Percentiles rank a stretch among this genome's conserved stretches.
These are phyloP conservation scores for Chrysoporthe austroafricana DNA, from an alignment of 2,329 filamentous ascomycete species.

Conservation along the genomic window DNA sequence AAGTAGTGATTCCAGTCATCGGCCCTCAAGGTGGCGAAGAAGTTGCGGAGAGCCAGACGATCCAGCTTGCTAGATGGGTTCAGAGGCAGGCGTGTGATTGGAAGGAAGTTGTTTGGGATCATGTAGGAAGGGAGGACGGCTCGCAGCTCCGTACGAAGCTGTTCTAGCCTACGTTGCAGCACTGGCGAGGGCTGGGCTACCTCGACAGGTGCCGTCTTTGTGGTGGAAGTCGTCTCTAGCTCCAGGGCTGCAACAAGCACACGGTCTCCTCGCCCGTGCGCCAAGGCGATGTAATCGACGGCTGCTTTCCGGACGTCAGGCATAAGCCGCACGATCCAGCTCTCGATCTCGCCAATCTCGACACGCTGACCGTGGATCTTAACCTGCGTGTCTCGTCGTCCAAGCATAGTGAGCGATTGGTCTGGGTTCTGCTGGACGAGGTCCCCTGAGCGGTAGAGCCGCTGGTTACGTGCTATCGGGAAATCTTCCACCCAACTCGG, in stretches of 20 bases:
- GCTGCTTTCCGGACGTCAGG: conserved; percentile 45
- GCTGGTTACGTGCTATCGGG: neutral
- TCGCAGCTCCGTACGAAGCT: neutral
- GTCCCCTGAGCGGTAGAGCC: conserved; percentile 52
- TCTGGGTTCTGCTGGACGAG: conserved; percentile 66
- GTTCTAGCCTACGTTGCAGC: neutral
- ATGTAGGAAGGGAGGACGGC: conserved; percentile 12
- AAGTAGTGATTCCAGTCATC: neutral
- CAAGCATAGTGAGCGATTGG: conserved; percentile 30
- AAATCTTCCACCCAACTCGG: neutral
- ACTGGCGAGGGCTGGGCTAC: neutral
- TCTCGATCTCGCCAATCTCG: conserved; percentile 61
- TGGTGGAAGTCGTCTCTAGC: neutral
- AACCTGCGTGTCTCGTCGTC: conserved; percentile 49
- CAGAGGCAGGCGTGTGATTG: conserved; percentile 32
- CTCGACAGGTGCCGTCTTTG: neutral
- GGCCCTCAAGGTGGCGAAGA: neutral
- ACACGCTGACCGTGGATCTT: conserved; percentile 71
- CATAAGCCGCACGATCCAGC: neutral
- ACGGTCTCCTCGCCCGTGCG: neutral
- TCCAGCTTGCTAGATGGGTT: conserved; percentile 35
- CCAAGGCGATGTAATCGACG: neutral
- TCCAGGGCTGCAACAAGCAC: neutral
- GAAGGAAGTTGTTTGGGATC: conserved; percentile 33
- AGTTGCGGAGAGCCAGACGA: neutral